phyloP scores from a whole-genome alignment of 257 asterid genomes.

The Linderniella brevidens region DNA sequence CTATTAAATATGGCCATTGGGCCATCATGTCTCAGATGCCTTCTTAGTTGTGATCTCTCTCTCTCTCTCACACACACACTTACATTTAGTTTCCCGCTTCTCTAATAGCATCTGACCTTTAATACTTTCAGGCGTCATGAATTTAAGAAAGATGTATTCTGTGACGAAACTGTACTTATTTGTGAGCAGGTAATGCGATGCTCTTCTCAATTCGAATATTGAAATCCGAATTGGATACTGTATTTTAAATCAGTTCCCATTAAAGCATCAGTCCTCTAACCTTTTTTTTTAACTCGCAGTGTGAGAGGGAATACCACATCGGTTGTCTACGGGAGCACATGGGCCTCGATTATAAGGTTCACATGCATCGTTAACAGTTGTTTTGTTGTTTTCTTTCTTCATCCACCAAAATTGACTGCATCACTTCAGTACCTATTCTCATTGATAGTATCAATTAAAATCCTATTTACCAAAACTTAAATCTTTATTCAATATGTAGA shows the following conservation, averaged over 20 bases:
- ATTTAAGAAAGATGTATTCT: constrained; percentile 44
- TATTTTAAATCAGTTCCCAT: constrained; percentile 6
- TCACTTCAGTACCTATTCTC: too few relatives aligned
- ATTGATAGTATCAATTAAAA: constrained; percentile 8
- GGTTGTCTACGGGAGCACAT: constrained; percentile 65
- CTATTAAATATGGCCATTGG: too few relatives aligned
- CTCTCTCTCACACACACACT: constrained; percentile 5
- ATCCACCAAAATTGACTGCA: constrained; percentile 1
- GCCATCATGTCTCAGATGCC: too few relatives aligned
- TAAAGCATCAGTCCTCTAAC: constrained; percentile 6
- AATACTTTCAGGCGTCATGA: constrained; percentile 41
- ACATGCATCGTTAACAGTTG: constrained; percentile 7
- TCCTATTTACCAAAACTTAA: not conserved
- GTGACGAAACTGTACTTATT: constrained; percentile 57
- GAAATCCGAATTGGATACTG: constrained; percentile 6
- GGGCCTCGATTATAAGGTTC: constrained; percentile 59
- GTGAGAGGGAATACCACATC: constrained; percentile 84
- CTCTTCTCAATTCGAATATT: not conserved
- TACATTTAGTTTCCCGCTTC: constrained; percentile 5
- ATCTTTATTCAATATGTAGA: constrained; percentile 22
- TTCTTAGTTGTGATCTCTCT: too few relatives aligned
- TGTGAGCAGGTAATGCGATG: constrained; percentile 67
- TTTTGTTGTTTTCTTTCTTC: constrained; percentile 2
- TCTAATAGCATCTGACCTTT: constrained; percentile 2
- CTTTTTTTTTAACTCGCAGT: constrained; percentile 27